Percentiles rank a stretch among this genome's conserved stretches.
Evolutionary conservation across 1,284 basidiomycete species (phyloP).

Genomic region (Lentinula novae-zelandiae): DNA sequence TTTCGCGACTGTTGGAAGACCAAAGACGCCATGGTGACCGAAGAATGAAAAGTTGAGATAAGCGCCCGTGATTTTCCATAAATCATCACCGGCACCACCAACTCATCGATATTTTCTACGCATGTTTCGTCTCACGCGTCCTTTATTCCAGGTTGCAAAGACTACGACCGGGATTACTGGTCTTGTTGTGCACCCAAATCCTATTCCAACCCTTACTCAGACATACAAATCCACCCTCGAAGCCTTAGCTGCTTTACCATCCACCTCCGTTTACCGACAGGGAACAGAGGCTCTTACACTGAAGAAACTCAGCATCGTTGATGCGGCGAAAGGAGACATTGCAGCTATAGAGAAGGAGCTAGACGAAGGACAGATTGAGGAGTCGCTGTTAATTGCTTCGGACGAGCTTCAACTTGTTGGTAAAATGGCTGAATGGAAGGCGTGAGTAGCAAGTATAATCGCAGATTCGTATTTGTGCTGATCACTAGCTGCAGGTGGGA

Average conservation of each 20-base stretch:
- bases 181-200: constrained; percentile 70
- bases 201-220: constrained; percentile 72
- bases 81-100: not conserved
- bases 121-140: constrained; percentile 81
- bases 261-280: constrained; percentile 87
- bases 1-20: constrained; percentile 32
- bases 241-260: constrained; percentile 69
- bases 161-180: constrained; percentile 79
- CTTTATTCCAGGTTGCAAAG: constrained; percentile 69
- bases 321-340: constrained; percentile 66
- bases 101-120: constrained; percentile 12
- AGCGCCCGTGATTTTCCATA: not conserved
- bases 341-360: constrained; percentile 68
- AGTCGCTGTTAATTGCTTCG: constrained; percentile 79
- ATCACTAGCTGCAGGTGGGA: constrained; percentile 67
- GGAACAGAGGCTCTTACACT: constrained; percentile 86
- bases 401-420: constrained; percentile 78
- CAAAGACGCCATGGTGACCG: constrained; percentile 36
- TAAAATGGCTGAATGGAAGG: constrained; percentile 94
- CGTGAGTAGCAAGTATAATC: constrained; percentile 57
- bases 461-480: not conserved
- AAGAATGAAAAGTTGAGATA: not conserved
- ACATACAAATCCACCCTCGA: constrained; percentile 82
- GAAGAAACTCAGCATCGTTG: constrained; percentile 74
- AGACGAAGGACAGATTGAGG: constrained; percentile 79